These are phyloP conservation scores for Nitzschia putrida DNA, from an alignment of 108 stramenopile species.

Conservation along the genomic window DNA sequence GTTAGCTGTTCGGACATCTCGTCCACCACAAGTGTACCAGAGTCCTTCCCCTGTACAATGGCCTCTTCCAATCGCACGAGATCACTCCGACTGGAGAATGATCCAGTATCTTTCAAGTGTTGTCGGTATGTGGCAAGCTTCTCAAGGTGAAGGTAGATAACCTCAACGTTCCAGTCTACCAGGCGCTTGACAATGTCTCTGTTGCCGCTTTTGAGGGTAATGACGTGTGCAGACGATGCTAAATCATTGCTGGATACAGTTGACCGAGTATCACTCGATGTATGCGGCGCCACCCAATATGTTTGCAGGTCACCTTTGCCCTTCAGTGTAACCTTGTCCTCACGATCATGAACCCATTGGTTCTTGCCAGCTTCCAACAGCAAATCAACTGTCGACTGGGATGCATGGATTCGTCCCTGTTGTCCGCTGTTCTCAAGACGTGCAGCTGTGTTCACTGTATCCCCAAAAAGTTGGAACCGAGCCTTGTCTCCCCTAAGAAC, in stretches of 20 bases:
- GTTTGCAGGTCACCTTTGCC: background rate
- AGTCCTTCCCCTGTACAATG: background rate
- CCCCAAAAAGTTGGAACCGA: conserved; percentile 4
- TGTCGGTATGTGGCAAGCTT: background rate
- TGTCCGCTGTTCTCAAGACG: background rate
- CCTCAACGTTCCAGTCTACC: conserved; percentile 13
- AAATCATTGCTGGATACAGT: no score
- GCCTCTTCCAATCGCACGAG: background rate
- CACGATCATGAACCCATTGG: background rate
- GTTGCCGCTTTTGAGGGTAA: no score
- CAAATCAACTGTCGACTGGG: background rate
- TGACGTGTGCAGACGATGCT: no score
- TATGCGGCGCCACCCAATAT: background rate
- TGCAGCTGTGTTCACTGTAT: conserved; percentile 7
- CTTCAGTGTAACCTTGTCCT: conserved; percentile 15
- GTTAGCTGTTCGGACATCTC: background rate
- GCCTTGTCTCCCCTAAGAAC: background rate
- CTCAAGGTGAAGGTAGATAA: background rate
- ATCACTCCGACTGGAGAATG: background rate
- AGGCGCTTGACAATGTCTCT: background rate
- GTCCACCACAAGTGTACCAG: background rate
- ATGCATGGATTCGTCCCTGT: background rate
- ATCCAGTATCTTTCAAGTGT: background rate
- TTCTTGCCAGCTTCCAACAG: conserved; percentile 1
- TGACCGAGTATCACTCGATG: no score